Evolutionary conservation across 2,329 filamentous ascomycete species (phyloP).

Genomic region (Bipolaris gigantea): DNA sequence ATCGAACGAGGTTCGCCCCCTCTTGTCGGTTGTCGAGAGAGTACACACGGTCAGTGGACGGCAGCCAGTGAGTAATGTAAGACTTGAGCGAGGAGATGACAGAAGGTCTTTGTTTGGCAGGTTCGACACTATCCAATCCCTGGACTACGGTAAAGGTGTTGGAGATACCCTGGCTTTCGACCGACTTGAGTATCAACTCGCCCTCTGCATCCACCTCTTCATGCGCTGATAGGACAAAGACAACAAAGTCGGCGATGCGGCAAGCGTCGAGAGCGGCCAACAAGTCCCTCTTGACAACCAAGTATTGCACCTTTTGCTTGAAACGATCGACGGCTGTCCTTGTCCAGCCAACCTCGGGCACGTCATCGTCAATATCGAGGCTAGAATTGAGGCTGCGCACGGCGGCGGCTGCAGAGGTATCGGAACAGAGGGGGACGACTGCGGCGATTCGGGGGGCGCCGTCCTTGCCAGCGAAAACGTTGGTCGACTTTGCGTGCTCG

Average conservation of each 20-base stretch:
- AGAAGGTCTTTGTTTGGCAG: conserved; percentile 74
- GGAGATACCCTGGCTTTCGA: conserved; percentile 93
- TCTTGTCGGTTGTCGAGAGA: conserved; percentile 87
- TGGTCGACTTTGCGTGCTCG: conserved; percentile 76
- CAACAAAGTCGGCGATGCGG: conserved; percentile 84
- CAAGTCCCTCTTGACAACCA: conserved; percentile 73
- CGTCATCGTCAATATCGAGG: conserved; percentile 72
- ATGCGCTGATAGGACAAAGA: conserved; percentile 80
- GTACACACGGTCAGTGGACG: conserved; percentile 86
- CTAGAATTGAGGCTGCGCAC: conserved; percentile 74
- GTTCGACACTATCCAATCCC: conserved; percentile 74
- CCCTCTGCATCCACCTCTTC: conserved; percentile 83
- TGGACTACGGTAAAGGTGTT: conserved; percentile 87
- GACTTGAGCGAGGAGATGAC: conserved; percentile 83
- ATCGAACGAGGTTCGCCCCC: conserved; percentile 85
- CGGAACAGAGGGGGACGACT: conserved; percentile 78
- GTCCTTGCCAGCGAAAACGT: conserved; percentile 82
- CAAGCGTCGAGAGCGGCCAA: conserved; percentile 81
- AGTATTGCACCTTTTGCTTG: conserved; percentile 90
- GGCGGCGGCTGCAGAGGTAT: conserved; percentile 67
- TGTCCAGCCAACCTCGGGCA: conserved; percentile 60
- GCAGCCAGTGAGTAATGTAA: conserved; percentile 93
- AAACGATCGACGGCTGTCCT: conserved; percentile 82
- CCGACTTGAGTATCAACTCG: conserved; percentile 79
- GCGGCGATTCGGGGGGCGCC: conserved; percentile 87